A percentile compares a stretch with the other conserved stretches of the same genome.
Evolutionary conservation across 768 basidiomycete species (phyloP).

Genomic region (Russula dissimulans): DNA sequence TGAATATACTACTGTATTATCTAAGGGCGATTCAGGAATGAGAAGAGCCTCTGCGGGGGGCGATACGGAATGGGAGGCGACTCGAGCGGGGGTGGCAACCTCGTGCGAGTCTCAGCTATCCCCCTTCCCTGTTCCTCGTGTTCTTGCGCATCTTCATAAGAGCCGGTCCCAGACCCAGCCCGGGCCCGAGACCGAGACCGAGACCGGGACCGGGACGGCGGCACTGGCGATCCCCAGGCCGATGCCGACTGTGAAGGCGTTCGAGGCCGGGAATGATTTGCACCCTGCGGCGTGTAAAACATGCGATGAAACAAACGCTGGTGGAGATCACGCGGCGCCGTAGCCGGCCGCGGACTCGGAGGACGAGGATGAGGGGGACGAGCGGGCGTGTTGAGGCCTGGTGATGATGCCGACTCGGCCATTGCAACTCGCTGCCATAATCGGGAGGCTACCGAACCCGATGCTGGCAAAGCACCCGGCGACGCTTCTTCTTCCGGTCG

Average conservation of each 20-base stretch:
- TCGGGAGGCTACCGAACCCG: neutral
- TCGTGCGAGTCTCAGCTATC: slow-evolving; percentile 11
- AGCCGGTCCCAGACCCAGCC: too few species aligned
- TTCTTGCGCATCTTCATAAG: too few species aligned
- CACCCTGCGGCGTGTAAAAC: neutral
- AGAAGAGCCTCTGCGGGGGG: neutral
- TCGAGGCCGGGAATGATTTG: neutral
- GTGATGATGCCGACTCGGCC: too few species aligned
- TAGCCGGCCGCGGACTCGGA: too few species aligned
- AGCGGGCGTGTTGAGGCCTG: neutral
- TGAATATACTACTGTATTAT: too few species aligned
- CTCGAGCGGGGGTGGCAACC: slow-evolving; percentile 6
- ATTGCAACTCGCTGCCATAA: neutral
- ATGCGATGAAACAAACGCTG: neutral
- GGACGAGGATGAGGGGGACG: too few species aligned
- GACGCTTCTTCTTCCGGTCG: too few species aligned
- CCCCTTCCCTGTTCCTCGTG: neutral
- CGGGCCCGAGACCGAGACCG: neutral
- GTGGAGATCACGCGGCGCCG: neutral
- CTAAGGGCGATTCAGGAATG: neutral
- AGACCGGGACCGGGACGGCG: neutral
- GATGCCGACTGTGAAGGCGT: neutral
- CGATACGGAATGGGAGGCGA: slow-evolving; percentile 3
- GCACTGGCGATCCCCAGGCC: neutral
- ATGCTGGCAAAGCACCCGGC: neutral